These are phyloP conservation scores for Fusarium mangiferae DNA, from an alignment of 2,329 filamentous ascomycete species.

Conservation along the genomic window DNA sequence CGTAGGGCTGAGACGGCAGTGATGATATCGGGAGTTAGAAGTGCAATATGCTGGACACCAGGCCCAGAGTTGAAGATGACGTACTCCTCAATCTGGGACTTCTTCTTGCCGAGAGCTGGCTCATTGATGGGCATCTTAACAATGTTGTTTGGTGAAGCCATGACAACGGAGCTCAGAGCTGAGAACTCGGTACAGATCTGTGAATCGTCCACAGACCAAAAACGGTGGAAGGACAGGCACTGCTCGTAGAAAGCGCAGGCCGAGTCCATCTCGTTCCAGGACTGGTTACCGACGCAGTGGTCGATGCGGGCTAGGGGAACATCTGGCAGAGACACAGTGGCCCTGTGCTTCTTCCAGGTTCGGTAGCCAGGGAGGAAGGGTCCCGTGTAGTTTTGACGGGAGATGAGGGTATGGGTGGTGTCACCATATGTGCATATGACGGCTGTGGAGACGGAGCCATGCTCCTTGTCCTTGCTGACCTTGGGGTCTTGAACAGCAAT, in stretches of 20 bases:
- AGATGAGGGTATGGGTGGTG: conserved; percentile 92
- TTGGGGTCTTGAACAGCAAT: conserved; percentile 70
- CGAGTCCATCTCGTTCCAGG: conserved; percentile 86
- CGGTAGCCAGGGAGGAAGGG: conserved; percentile 87
- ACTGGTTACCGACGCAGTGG: conserved; percentile 97
- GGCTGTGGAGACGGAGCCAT: conserved; percentile 76
- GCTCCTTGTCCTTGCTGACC: conserved; percentile 63
- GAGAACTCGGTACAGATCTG: conserved; percentile 94
- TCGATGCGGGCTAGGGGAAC: conserved; percentile 82
- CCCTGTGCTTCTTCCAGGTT: conserved; percentile 55
- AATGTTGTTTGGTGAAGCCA: conserved; percentile 83
- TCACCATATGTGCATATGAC: conserved; percentile 93
- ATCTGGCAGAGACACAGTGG: conserved; percentile 63
- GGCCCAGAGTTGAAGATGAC: conserved; percentile 90
- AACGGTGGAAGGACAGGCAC: conserved; percentile 91
- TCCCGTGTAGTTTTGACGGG: conserved; percentile 75
- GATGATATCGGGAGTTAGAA: conserved; percentile 85
- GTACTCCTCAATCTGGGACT: conserved; percentile 94
- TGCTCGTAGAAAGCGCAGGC: conserved; percentile 82
- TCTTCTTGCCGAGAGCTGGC: conserved; percentile 88
- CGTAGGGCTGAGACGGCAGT: conserved; percentile 79
- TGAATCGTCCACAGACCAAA: conserved; percentile 96
- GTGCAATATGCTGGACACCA: conserved; percentile 93
- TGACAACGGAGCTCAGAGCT: conserved; percentile 88
- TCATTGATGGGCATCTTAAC: conserved; percentile 99